Base-by-base conservation (phyloP, 2,329 filamentous ascomycete genomes). In the Pseudogymnoascus destructans region DNA sequence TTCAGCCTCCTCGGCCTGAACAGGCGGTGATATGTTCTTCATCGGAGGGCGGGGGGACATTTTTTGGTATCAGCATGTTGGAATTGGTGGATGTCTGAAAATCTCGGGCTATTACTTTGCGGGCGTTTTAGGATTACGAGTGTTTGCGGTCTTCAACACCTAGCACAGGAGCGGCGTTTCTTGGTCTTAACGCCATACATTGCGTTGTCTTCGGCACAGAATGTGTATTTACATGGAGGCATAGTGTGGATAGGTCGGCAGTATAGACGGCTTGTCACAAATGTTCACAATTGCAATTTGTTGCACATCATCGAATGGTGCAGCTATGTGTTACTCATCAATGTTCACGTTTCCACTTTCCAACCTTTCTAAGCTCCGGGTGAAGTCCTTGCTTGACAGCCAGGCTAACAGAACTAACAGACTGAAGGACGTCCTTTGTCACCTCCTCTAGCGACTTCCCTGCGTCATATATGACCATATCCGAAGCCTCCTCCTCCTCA, bases 1-100 rank as follows among this genome's bases (percentile, higher is more conserved):
- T 74, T 98, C 69, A 95, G 85, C 66, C 78, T 98, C 33, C 75
- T 85, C 32, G 80, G 80, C 36, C 72, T 90, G 59, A 83, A 88
- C 71, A 73, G 73, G 63, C 70, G 70, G 63, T 77, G 56, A 64
- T 30, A 30, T 30, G 23, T 30, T 46, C 27, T 30, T 49, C n/a
- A 27, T 3, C 6, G 23, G n/a, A 10, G 46, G 5, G 21, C 13
- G 13, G 2, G 27, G 27, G 27, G 27, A 30, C 8, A 30, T 11
- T 30, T 30, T 52, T 52, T 52, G 27, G 46, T 30, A 52, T 52
- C 9, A 52, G 46, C 46, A 52, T n/a, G 46, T 30, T 30, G 46
- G 23, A 52, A 52, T 11, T 11, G 46, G 46, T 52, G 46, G 46
- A 52, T 52, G 46, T 52, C 46, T 30, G 46, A 52, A 30, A 52